These are phyloP conservation scores for Rutstroemia sp. DNA, from an alignment of 2,329 filamentous ascomycete species.

Conservation along the genomic window DNA sequence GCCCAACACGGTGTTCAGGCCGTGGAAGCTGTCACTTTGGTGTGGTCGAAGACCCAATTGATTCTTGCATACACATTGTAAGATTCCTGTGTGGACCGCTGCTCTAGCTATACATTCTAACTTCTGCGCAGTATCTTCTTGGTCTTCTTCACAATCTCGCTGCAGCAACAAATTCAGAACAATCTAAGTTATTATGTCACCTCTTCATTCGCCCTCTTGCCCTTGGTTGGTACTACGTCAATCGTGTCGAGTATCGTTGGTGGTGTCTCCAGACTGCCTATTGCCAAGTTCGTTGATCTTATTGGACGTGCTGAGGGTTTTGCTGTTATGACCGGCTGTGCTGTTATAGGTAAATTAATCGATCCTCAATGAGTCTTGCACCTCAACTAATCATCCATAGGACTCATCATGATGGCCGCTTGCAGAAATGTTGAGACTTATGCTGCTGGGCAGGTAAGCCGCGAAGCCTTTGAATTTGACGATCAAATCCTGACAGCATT, in stretches of 20 bases:
- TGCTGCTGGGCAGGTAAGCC: slow-evolving; percentile 52
- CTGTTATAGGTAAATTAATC: slow-evolving; percentile 33
- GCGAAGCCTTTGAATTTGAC: slow-evolving; percentile 30
- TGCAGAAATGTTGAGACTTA: slow-evolving; percentile 54
- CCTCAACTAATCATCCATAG: slow-evolving; percentile 29
- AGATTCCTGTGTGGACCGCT: neutral
- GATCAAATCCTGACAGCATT: neutral
- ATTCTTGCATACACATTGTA: slow-evolving; percentile 22
- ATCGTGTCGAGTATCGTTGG: slow-evolving; percentile 25
- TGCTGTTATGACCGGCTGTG: slow-evolving; percentile 43
- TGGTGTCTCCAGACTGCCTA: slow-evolving; percentile 27
- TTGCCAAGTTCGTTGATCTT: slow-evolving; percentile 61
- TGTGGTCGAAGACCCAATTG: slow-evolving; percentile 23
- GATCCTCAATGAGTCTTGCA: neutral
- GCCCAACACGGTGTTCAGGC: slow-evolving; percentile 21
- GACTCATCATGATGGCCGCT: slow-evolving; percentile 58
- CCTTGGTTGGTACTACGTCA: slow-evolving; percentile 19
- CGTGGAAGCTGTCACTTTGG: slow-evolving; percentile 22
- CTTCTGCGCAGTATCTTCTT: slow-evolving; percentile 16
- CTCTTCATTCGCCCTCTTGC: slow-evolving; percentile 18
- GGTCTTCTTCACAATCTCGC: slow-evolving; percentile 24
- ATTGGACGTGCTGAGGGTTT: slow-evolving; percentile 61
- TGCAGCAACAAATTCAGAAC: slow-evolving; percentile 22
- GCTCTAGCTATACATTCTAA: neutral
- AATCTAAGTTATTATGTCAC: slow-evolving; percentile 21